These are phyloP conservation scores for Aspergillus incahuasiensis DNA, from an alignment of 495 filamentous ascomycete genomes.

Conservation along the genomic window DNA sequence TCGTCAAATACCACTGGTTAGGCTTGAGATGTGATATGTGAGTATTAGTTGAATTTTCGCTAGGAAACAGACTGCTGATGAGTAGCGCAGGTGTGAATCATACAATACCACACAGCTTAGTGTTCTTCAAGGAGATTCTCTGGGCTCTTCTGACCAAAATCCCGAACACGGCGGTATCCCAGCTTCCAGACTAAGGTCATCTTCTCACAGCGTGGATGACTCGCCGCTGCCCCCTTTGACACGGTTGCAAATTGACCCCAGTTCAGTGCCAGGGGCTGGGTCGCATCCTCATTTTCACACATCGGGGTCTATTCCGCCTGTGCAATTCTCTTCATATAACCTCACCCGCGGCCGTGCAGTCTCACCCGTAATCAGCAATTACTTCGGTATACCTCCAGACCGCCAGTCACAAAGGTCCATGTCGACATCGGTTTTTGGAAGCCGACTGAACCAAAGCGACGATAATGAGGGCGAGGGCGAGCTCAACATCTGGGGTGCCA, in stretches of 20 bases:
- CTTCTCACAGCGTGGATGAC: constrained; percentile 26
- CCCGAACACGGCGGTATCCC: constrained; percentile 11
- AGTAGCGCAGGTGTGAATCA: constrained; percentile 55
- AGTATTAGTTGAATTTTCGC: constrained; percentile 14
- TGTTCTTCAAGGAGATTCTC: constrained; percentile 45
- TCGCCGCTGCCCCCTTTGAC: constrained; percentile 21
- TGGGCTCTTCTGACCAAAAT: constrained; percentile 23
- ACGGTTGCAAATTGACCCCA: constrained; percentile 30
- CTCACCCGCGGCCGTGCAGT: constrained; percentile 39
- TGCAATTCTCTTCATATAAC: constrained; percentile 32
- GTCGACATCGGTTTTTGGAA: constrained; percentile 34
- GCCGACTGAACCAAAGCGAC: constrained; percentile 28
- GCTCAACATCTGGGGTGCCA: constrained; percentile 60
- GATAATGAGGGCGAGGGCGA: constrained; percentile 56
- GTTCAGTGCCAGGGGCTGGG: constrained; percentile 25
- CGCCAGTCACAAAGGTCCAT: constrained; percentile 30
- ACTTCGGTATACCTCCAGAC: constrained; percentile 42
- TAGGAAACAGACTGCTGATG: constrained; percentile 15
- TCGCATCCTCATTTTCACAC: constrained; percentile 26
- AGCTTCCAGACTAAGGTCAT: constrained; percentile 25
- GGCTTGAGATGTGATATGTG: constrained; percentile 82
- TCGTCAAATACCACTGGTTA: constrained; percentile 88
- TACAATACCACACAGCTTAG: constrained; percentile 79
- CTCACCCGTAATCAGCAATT: constrained; percentile 38
- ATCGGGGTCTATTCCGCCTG: constrained; percentile 20